Evolutionary conservation across 2,329 filamentous ascomycete species (phyloP).

Genomic region (Claviceps sp.): DNA sequence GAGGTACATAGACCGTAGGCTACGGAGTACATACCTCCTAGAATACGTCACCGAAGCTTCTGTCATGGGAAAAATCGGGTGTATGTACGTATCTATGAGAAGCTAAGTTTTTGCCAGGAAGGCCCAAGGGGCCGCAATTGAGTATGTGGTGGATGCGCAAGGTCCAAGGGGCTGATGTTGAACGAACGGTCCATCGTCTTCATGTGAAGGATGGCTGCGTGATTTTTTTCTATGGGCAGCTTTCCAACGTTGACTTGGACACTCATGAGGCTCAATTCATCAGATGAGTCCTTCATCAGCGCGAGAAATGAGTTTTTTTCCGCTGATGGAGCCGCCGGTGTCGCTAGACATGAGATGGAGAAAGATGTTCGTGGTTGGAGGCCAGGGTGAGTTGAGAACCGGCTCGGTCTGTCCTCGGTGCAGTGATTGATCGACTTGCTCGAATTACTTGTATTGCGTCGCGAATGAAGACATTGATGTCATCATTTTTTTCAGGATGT

Average conservation of each 20-base stretch:
- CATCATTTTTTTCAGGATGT: too few relatives aligned
- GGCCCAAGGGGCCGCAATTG: conserved; percentile 26
- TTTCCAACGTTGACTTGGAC: too few relatives aligned
- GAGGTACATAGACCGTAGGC: too few relatives aligned
- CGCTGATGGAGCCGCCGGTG: neutral
- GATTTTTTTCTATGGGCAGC: too few relatives aligned
- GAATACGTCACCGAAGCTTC: conserved; percentile 34
- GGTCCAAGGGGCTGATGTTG: conserved; percentile 22
- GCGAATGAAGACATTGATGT: too few relatives aligned
- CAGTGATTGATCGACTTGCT: neutral
- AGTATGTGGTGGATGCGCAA: conserved; percentile 29
- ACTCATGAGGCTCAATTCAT: too few relatives aligned
- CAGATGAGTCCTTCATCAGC: too few relatives aligned
- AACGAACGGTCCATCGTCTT: conserved; percentile 31
- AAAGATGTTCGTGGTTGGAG: too few relatives aligned
- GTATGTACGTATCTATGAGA: conserved; percentile 17
- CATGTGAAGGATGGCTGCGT: conserved; percentile 15
- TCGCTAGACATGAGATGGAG: neutral
- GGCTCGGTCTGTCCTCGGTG: neutral
- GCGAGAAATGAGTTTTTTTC: conserved; percentile 15
- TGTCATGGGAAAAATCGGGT: conserved; percentile 30
- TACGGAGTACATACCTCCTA: too few relatives aligned
- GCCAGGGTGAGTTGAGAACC: neutral
- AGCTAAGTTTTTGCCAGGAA: conserved; percentile 30
- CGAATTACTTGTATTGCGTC: too few relatives aligned